phyloP scores from a whole-genome alignment of 495 filamentous ascomycete species.

The Aspergillus biplanus region DNA sequence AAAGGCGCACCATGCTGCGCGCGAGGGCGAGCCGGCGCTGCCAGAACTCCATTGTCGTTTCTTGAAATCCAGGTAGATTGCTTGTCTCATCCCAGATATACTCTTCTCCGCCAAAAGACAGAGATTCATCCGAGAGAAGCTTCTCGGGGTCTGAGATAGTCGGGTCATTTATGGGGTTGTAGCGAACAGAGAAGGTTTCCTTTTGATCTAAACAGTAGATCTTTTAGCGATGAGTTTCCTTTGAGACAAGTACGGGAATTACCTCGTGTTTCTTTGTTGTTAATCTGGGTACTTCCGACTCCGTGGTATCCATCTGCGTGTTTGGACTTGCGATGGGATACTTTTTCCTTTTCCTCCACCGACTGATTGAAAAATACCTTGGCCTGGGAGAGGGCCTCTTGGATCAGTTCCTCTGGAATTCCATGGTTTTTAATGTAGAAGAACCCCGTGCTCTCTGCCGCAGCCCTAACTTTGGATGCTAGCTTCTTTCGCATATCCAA shows the following conservation, averaged over 20 bases:
- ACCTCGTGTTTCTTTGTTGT: slow-evolving; percentile 35
- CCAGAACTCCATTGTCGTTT: slow-evolving; percentile 52
- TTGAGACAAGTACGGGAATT: background rate
- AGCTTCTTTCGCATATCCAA: slow-evolving; percentile 42
- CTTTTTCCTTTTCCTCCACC: slow-evolving; percentile 41
- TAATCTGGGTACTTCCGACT: slow-evolving; percentile 32
- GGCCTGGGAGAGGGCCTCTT: slow-evolving; percentile 37
- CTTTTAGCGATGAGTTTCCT: background rate
- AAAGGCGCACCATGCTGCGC: slow-evolving; percentile 50
- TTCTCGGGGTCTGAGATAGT: slow-evolving; percentile 36
- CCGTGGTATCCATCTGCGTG: slow-evolving; percentile 37
- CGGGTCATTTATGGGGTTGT: slow-evolving; percentile 51
- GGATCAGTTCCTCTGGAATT: slow-evolving; percentile 48
- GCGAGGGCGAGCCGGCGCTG: slow-evolving; percentile 48
- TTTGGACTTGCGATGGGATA: slow-evolving; percentile 27
- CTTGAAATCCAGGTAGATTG: slow-evolving; percentile 52
- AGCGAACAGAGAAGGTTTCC: slow-evolving; percentile 50
- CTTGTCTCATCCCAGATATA: slow-evolving; percentile 52
- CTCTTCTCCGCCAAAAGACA: slow-evolving; percentile 26
- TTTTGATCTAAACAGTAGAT: slow-evolving; percentile 33
- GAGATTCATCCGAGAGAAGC: slow-evolving; percentile 35
- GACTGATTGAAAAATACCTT: slow-evolving; percentile 52
- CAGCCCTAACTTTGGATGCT: slow-evolving; percentile 42
- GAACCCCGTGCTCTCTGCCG: slow-evolving; percentile 54
- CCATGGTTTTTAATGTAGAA: slow-evolving; percentile 62